Percentiles rank a stretch among this genome's conserved stretches.
Conservation (phyloP, 106 monocot species). For the Posidonia australis region DNA sequence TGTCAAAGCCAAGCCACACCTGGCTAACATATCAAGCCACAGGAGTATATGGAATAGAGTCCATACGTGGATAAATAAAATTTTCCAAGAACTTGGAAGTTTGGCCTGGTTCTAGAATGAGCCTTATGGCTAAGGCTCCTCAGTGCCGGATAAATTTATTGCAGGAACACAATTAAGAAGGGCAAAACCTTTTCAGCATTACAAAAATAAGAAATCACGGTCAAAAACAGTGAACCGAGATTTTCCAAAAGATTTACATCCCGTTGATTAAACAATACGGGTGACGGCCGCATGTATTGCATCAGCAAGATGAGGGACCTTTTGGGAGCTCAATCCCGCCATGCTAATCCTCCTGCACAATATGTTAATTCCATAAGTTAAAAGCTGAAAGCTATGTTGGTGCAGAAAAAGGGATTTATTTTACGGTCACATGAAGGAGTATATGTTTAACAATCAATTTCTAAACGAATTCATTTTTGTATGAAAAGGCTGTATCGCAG, state of each 20-base stretch:
- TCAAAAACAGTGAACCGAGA: background rate
- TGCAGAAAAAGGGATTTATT: too few relatives aligned
- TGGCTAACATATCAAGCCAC: too few relatives aligned
- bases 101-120: too few relatives aligned
- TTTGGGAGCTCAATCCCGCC: constrained; percentile 83
- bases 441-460: too few relatives aligned
- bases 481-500: too few relatives aligned
- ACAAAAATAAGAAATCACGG: background rate
- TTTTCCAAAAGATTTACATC: background rate
- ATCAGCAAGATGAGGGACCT: constrained; percentile 76
- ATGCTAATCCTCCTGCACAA: constrained; percentile 88
- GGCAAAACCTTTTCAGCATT: background rate
- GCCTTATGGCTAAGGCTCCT: too few relatives aligned
- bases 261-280: constrained; percentile 8
- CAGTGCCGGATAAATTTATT: background rate
- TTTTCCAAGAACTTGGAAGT: too few relatives aligned
- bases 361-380: background rate
- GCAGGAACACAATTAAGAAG: background rate
- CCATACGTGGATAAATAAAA: too few relatives aligned
- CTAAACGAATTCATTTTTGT: too few relatives aligned
- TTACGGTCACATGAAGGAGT: too few relatives aligned
- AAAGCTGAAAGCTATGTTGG: background rate
- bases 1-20: too few relatives aligned
- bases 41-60: too few relatives aligned
- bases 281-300: constrained; percentile 93